Conservation (phyloP, 306 rosid species). For the Acacia confusa region DNA sequence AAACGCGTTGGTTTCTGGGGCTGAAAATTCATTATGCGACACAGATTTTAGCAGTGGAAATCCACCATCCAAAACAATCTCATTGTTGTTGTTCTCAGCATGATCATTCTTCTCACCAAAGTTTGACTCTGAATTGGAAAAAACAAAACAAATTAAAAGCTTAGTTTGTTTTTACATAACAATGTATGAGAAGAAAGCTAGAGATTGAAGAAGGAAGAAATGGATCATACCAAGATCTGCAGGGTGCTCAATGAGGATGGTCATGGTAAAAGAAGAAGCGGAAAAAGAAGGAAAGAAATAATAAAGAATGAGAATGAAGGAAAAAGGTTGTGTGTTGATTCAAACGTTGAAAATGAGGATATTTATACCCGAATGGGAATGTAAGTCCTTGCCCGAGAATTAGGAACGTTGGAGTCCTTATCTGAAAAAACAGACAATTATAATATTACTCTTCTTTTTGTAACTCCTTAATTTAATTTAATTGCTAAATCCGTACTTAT, state of each 20-base stretch:
- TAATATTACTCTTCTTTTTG: not conserved
- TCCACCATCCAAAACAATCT: conserved; percentile 50
- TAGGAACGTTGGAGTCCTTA: conserved; percentile 47
- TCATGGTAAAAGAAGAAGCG: conserved; percentile 31
- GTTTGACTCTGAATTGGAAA: conserved; percentile 27
- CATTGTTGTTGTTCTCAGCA: conserved; percentile 24
- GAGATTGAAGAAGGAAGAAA: not conserved
- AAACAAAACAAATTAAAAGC: not conserved
- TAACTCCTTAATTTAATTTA: not conserved
- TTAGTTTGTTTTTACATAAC: not conserved
- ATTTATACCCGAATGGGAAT: conserved; percentile 26
- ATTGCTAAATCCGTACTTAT: not conserved
- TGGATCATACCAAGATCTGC: conserved; percentile 35
- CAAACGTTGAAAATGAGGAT: not conserved
- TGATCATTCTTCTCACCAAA: conserved; percentile 26
- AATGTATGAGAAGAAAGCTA: not conserved
- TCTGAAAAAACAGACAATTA: conserved; percentile 3
- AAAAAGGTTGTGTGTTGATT: not conserved
- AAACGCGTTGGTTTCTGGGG: conserved; percentile 56
- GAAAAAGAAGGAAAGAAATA: no score
- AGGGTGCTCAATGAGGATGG: conserved; percentile 48
- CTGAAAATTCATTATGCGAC: conserved; percentile 32
- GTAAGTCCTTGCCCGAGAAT: conserved; percentile 45
- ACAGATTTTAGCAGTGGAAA: conserved; percentile 37
- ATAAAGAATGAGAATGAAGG: not conserved